Conservation (phyloP, 306 rosid species). For the Castanea crenata region DNA sequence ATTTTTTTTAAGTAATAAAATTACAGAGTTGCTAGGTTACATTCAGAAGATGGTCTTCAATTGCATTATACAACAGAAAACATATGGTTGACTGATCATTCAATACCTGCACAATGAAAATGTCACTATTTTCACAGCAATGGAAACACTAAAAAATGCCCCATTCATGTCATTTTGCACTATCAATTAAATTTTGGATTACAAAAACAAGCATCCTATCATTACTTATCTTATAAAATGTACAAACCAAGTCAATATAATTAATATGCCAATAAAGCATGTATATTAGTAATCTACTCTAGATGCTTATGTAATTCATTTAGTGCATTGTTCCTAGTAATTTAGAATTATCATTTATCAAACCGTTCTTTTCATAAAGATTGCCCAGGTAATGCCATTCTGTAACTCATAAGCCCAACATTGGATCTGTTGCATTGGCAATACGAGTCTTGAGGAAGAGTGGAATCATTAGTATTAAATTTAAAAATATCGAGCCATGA, state of each 20-base stretch:
- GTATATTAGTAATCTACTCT: background rate
- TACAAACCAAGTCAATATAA: constrained; percentile 16
- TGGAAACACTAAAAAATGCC: background rate
- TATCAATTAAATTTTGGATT: background rate
- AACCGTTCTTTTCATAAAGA: background rate
- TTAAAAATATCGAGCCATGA: constrained; percentile 82
- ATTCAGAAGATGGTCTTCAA: constrained; percentile 90
- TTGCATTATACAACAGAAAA: constrained; percentile 82
- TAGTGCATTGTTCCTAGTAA: background rate
- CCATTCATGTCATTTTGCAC: background rate
- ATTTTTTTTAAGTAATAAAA: constrained; percentile 32
- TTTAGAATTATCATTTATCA: background rate
- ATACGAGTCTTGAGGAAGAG: constrained; percentile 97
- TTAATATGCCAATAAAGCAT: constrained; percentile 15
- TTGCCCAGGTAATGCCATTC: background rate
- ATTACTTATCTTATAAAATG: background rate
- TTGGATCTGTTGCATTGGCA: constrained; percentile 2
- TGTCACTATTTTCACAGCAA: constrained; percentile 10
- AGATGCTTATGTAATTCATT: background rate
- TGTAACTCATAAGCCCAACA: background rate
- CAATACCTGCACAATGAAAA: constrained; percentile 66
- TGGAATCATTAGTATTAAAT: constrained; percentile 81
- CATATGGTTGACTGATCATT: constrained; percentile 92
- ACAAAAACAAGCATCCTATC: background rate
- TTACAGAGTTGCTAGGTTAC: constrained; percentile 81